These are phyloP conservation scores for Eutypa lata DNA, from an alignment of 2,329 filamentous ascomycete genomes.

Conservation along the genomic window DNA sequence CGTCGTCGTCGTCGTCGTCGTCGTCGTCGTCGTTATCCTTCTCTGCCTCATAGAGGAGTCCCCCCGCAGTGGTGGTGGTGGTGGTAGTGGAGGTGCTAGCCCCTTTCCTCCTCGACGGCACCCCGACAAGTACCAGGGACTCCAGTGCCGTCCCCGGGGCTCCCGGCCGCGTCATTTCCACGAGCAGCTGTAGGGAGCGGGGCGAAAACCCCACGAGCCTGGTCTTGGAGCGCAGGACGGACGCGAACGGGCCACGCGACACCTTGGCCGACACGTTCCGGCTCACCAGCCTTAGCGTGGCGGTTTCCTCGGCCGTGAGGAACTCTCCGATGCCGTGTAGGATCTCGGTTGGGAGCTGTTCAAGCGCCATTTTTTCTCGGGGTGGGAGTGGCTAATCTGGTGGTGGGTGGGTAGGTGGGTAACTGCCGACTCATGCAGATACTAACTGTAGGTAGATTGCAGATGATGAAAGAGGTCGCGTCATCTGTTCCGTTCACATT, in stretches of 20 bases:
- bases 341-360: neutral
- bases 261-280: neutral
- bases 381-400: too few species aligned
- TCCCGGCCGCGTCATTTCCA: neutral
- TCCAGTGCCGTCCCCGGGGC: neutral
- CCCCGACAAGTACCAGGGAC: neutral
- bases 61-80: neutral
- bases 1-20: neutral
- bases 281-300: neutral
- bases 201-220: neutral
- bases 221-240: neutral
- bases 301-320: neutral
- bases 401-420: too few species aligned
- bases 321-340: neutral
- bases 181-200: neutral
- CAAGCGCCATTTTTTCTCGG: neutral
- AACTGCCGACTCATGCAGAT: too few species aligned
- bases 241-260: neutral
- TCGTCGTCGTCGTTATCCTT: neutral
- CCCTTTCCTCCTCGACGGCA: neutral
- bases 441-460: too few species aligned
- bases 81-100: too few species aligned
- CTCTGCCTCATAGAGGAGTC: neutral
- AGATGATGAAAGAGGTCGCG: too few species aligned
- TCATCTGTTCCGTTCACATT: too few species aligned